phyloP scores from a whole-genome alignment of 2,329 filamentous ascomycete genomes.

The Colletotrichum sp. region DNA sequence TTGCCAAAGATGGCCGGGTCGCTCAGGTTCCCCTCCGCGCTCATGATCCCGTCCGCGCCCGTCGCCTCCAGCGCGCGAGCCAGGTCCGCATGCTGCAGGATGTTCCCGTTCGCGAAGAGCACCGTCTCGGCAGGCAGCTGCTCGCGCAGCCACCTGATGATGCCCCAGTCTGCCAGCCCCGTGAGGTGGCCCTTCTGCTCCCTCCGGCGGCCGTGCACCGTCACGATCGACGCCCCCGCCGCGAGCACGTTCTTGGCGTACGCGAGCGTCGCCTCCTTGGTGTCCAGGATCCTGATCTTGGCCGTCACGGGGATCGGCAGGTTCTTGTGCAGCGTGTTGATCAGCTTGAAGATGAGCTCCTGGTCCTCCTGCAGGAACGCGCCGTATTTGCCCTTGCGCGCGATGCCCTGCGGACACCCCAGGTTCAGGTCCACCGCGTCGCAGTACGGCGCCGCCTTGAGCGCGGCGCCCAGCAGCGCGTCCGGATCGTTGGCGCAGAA shows the following conservation, averaged over 20 bases:
- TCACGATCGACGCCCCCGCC: conserved; percentile 90
- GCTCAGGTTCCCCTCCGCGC: conserved; percentile 91
- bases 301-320: conserved; percentile 87
- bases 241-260: conserved; percentile 88
- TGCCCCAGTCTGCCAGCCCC: conserved; percentile 89
- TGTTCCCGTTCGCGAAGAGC: conserved; percentile 95
- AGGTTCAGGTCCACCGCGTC: conserved; percentile 96
- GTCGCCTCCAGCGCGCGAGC: conserved; percentile 79
- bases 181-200: conserved; percentile 98
- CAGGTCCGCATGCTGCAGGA: conserved; percentile 80
- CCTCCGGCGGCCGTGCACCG: conserved; percentile 85
- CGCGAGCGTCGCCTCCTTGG: conserved; percentile 81
- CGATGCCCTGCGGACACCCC: conserved; percentile 95
- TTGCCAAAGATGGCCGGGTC: conserved; percentile 86
- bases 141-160: conserved; percentile 81
- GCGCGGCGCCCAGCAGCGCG: conserved; percentile 79
- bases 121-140: conserved; percentile 86
- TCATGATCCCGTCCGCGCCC: conserved; percentile 93
- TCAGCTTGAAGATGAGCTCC: conserved; percentile 79
- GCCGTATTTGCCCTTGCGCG: conserved; percentile 87
- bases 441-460: conserved; percentile 81
- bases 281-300: conserved; percentile 91
- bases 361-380: conserved; percentile 95
- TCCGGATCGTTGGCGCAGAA: conserved; percentile 91
- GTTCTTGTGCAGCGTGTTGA: conserved; percentile 80